Evolutionary conservation across 2,329 filamentous ascomycete species (phyloP), one percentile per base, ranked within the genome.

Genomic region (Ophiocordyceps camponoti-floridani): DNA sequence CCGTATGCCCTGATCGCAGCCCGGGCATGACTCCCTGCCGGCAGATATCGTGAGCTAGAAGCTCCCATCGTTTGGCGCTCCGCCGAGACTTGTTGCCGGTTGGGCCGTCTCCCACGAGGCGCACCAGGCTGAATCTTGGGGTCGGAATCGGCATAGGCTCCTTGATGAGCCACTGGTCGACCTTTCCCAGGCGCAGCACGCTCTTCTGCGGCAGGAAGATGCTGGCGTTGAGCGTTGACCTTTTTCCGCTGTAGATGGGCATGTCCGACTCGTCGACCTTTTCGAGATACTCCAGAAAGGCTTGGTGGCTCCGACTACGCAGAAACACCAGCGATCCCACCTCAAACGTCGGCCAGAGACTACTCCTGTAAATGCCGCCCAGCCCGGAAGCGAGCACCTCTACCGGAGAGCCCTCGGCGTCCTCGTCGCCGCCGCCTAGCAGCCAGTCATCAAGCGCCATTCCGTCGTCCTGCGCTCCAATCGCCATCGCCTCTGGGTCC

Each of bases 141-240:
- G 52, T 46, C 19, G 51, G 47, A n/a, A 54, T 58, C 14, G 54
- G 48, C 23, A 53, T 45, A 6, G 56, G 51, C 30, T 42, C 50
- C 43, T 44, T 42, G n/a, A 23, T 37, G 35, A 46, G 44, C 41
- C 46, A 45, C 7, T 43, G 46, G 14, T 54, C 49, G 28, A 49
- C 52, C 48, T 67, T 66, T 45, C 65, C 57, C 50, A 73, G 70
- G 52, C 63, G 73, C 64, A 69, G 70, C 37, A 73, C 62, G 47
- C 65, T 65, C 46, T 62, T 62, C 47, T 67, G 68, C 4, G 70
- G 66, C 5, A 72, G 54, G 46, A 76, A 70, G 58, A 75, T 65
- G 47, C 63, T 69, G 43, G 72, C 67, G 41, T 68, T 72, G 23
- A 75, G 58, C n/a, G 69, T 73, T 48, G 72, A 69, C 11, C 74